Base-by-base conservation (phyloP, 2,329 filamentous ascomycete genomes). In the Stylonectria norvegica region DNA sequence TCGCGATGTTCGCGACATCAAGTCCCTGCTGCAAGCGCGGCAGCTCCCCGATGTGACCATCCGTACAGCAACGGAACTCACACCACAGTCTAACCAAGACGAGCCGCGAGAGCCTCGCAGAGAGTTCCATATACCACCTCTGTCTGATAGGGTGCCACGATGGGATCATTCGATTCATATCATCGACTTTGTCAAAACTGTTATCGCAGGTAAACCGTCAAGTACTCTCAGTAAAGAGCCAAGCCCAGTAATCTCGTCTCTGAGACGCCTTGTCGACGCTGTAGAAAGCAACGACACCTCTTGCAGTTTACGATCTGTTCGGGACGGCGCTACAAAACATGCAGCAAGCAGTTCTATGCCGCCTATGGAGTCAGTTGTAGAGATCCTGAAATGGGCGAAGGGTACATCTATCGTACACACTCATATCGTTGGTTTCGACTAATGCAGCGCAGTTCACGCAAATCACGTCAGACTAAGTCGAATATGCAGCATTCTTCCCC, bases 111-210 rank as follows among this genome's bases (percentile, higher is more conserved):
- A n/a, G n/a, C n/a, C n/a, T n/a, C n/a, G n/a, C n/a, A n/a, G n/a
- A n/a, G n/a, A n/a, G n/a, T n/a, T n/a, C n/a, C n/a, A n/a, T n/a
- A n/a, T n/a, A n/a, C n/a, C n/a, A n/a, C n/a, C n/a, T n/a, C n/a
- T n/a, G n/a, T n/a, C n/a, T n/a, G n/a, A n/a, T n/a, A n/a, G n/a
- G n/a, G n/a, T n/a, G n/a, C n/a, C n/a, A n/a, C n/a, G n/a, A n/a
- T 65, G 53, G 61, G 63, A 65, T 28, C 54, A 62, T 47, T 64
- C 62, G 1, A 39, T 39, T 6, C 58, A 67, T 14, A 50, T 67
- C 8, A 48, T 61, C 28, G 53, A 61, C 16, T 64, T 67, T 40
- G 45, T 68, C 25, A 63, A 52, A 35, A 52, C 49, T 12, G 43
- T 55, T 7, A 33, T 44, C 5, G 38, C 32, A 3, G 42, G 40